These are phyloP conservation scores for Podospora pseudoanserina DNA, from an alignment of 495 filamentous ascomycete species.

Conservation along the genomic window DNA sequence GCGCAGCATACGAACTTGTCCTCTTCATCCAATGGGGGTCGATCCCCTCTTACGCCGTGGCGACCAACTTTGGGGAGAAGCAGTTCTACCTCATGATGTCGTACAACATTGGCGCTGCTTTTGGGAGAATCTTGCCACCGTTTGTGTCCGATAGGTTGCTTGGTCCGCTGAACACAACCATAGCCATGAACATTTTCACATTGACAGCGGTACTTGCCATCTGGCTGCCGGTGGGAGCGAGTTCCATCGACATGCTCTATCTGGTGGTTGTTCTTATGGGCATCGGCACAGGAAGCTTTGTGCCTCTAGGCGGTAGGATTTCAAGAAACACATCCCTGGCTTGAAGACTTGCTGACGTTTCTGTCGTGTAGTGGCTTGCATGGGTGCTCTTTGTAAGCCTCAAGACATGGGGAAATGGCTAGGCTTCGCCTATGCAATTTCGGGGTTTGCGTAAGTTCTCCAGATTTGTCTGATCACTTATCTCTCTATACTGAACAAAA, in stretches of 20 bases:
- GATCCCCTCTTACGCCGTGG: conserved; percentile 30
- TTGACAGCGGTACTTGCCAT: conserved; percentile 21
- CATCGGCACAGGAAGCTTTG: conserved; percentile 30
- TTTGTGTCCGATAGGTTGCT: conserved; percentile 26
- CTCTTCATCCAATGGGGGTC: conserved; percentile 36
- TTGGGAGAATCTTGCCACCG: conserved; percentile 28
- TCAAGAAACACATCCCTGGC: not conserved
- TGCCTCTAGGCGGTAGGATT: conserved; percentile 29
- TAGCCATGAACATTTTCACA: conserved; percentile 29
- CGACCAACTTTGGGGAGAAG: conserved; percentile 19
- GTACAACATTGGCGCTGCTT: conserved; percentile 32
- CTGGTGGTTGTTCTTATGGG: conserved; percentile 28
- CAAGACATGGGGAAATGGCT: conserved; percentile 28
- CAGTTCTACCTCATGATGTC: conserved; percentile 34
- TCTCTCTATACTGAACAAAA: not conserved
- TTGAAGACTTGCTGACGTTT: not conserved
- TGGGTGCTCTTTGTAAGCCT: conserved; percentile 25
- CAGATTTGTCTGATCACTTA: not conserved
- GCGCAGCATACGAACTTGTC: conserved; percentile 27
- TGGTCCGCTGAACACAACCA: conserved; percentile 30
- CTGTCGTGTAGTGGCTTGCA: conserved; percentile 12
- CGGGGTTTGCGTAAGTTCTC: conserved; percentile 28
- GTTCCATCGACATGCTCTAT: conserved; percentile 19
- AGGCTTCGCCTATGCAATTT: conserved; percentile 27
- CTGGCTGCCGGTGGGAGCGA: conserved; percentile 29